Base-by-base conservation (phyloP, 2,329 filamentous ascomycete genomes). In the Aspergillus persii region DNA sequence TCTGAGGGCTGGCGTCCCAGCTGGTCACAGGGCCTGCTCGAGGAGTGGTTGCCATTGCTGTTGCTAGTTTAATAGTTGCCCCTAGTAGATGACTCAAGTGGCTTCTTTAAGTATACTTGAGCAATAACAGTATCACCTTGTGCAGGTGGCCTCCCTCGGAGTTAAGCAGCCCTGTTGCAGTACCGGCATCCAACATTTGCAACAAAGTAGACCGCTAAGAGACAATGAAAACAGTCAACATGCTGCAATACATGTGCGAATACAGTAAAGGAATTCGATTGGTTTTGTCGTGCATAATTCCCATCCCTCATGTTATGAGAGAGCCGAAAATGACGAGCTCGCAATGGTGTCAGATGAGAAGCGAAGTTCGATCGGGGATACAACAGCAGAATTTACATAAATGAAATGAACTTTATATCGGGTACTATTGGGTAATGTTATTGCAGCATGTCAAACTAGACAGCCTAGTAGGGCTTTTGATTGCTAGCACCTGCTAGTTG, bases 11-110 rank as follows among this genome's bases (percentile, higher is more conserved):
- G 36, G 12, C n/a, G 15, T 41, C 12, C 2, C 36, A n/a, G 15
- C 15, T 41, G 15, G 15, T 41, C 2, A 15, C 36, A n/a, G 15
- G 5, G 11, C 36, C 5, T n/a, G 15, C 15, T 12, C 7, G 36
- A n/a, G 36, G 4, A 6, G 15, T 41, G 5, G 36, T n/a, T n/a
- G 12, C 15, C 36, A 41, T 41, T n/a, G 11, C 3, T 12, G 12
- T 5, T 5, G 15, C 4, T 8, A 1, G 4, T 6, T 41, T 5
- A 12, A 8, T 4, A 2, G 4, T n/a, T 12, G 1, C 1, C 2
- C 12, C 4, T n/a, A 7, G 4, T 1, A 8, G 2, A n/a, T 8
- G 18, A 23, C 18, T 23, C 18, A 23, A 23, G 18, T 23, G 18
- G 18, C 18, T 23, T 23, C 18, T 23, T 23, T 23, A 23, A 23